Conservation (phyloP, 352 stramenopile species). For the Phytopythium kandeliae region DNA sequence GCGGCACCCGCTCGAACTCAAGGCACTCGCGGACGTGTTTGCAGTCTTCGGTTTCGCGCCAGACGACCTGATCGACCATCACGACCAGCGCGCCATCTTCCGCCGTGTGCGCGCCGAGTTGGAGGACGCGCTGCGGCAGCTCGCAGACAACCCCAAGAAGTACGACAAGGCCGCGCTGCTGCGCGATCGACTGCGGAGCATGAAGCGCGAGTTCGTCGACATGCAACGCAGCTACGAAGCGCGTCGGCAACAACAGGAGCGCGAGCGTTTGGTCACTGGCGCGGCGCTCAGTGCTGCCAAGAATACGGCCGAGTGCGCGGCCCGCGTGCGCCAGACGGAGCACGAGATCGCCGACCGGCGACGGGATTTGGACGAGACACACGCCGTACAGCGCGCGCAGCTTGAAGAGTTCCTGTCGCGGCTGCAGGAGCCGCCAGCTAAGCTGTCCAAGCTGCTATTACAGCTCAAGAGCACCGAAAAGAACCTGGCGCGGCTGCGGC, state of each 20-base stretch:
- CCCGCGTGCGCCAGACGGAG: slow-evolving; percentile 22
- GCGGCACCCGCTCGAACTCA: slow-evolving; percentile 58
- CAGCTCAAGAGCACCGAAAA: slow-evolving; percentile 72
- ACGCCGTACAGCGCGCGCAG: slow-evolving; percentile 50
- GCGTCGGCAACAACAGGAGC: slow-evolving; percentile 41
- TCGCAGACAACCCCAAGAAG: slow-evolving; percentile 54
- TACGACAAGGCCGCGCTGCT: slow-evolving; percentile 68
- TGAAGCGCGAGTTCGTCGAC: slow-evolving; percentile 64
- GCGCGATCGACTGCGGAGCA: slow-evolving; percentile 47
- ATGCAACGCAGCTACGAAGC: slow-evolving; percentile 61
- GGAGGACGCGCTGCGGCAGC: slow-evolving; percentile 43
- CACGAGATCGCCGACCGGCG: slow-evolving; percentile 39
- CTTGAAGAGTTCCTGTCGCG: slow-evolving; percentile 55
- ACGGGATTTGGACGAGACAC: slow-evolving; percentile 50
- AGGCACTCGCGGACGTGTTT: slow-evolving; percentile 62
- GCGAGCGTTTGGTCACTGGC: slow-evolving; percentile 39
- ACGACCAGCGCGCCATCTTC: slow-evolving; percentile 73
- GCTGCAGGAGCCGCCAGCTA: slow-evolving; percentile 52
- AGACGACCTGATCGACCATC: slow-evolving; percentile 62
- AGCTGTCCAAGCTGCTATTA: slow-evolving; percentile 66
- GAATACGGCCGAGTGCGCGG: slow-evolving; percentile 27
- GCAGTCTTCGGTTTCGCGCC: slow-evolving; percentile 54
- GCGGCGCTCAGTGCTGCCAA: slow-evolving; percentile 29
- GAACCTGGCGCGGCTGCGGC: slow-evolving; percentile 43
- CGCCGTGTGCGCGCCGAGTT: slow-evolving; percentile 51